Percentiles rank a stretch among this genome's conserved stretches.
Evolutionary conservation across 164 flowering plant genomes (phyloP).

Genomic region (Protea cynaroides): DNA sequence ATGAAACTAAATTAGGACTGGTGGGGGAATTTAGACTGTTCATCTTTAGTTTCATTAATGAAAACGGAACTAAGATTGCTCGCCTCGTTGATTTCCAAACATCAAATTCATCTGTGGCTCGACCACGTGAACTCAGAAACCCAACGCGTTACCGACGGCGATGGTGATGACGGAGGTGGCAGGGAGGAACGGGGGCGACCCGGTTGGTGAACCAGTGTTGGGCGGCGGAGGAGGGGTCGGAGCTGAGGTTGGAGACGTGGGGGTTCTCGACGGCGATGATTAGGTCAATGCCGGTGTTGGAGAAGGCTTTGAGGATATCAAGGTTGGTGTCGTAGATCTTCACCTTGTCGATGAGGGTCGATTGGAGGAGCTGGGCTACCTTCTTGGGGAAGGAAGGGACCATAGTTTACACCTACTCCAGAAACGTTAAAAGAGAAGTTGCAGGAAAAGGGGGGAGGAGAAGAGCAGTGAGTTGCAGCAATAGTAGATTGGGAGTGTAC

Average conservation of each 20-base stretch:
- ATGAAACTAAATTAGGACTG: too few relatives aligned
- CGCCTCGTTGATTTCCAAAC: too few relatives aligned
- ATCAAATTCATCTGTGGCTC: too few relatives aligned
- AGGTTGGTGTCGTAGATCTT: conserved; percentile 75
- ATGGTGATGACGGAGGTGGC: conserved; percentile 51
- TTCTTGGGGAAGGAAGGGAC: conserved; percentile 49
- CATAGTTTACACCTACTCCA: conserved; percentile 66
- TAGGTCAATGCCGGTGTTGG: conserved; percentile 64
- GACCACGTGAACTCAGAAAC: too few relatives aligned
- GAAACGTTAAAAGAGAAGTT: conserved; percentile 11
- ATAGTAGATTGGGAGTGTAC: too few relatives aligned
- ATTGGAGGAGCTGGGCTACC: conserved; percentile 60
- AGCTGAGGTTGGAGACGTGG: conserved; percentile 35
- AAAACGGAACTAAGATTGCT: too few relatives aligned
- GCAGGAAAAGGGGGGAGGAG: not conserved
- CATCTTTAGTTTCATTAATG: too few relatives aligned
- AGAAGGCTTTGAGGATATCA: conserved; percentile 53
- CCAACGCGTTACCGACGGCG: conserved; percentile 64
- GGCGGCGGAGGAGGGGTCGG: conserved; percentile 31
- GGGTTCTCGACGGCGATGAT: conserved; percentile 55
- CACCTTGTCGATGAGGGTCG: conserved; percentile 52
- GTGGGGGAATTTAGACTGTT: too few relatives aligned
- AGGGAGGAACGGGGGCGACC: conserved; percentile 49
- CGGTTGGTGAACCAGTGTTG: conserved; percentile 45
- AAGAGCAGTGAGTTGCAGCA: too few relatives aligned